phyloP scores from a whole-genome alignment of 202 grass and related monocot species.

The Setaria viridis region DNA sequence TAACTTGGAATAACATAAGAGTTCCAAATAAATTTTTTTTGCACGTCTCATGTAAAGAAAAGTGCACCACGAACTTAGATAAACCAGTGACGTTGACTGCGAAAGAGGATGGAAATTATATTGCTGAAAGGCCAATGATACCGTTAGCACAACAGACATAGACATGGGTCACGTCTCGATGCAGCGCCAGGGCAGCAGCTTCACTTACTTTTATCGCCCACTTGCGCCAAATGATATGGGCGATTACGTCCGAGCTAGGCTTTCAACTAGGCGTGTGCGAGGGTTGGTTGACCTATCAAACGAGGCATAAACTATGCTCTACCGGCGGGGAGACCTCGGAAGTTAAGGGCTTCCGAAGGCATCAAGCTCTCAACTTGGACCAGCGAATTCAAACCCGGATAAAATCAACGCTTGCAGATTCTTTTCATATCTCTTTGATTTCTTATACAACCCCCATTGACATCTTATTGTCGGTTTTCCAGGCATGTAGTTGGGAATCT shows the following conservation, averaged over 20 bases:
- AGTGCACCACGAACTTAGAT: not conserved
- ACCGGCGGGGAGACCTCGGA: not conserved
- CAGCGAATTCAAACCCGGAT: slow-evolving; percentile 30
- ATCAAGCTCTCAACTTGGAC: slow-evolving; percentile 52
- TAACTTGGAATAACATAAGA: slow-evolving; percentile 1
- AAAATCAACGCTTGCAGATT: slow-evolving; percentile 26
- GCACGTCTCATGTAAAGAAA: not conserved
- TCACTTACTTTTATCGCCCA: slow-evolving; percentile 11
- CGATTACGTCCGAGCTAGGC: slow-evolving; percentile 44
- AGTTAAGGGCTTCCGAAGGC: slow-evolving; percentile 20
- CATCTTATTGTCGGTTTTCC: slow-evolving; percentile 16
- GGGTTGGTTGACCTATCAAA: slow-evolving; percentile 47
- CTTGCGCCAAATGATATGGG: slow-evolving; percentile 13
- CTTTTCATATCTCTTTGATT: not conserved
- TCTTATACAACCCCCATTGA: slow-evolving; percentile 1
- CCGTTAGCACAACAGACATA: not conserved
- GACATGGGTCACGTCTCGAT: slow-evolving; percentile 46
- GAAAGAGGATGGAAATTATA: not conserved
- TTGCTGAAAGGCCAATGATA: not conserved
- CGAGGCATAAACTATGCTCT: not conserved
- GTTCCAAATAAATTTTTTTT: not conserved
- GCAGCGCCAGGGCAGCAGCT: not conserved
- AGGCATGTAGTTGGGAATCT: slow-evolving; percentile 7
- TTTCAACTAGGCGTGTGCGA: slow-evolving; percentile 14
- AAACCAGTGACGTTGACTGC: slow-evolving; percentile 14